Percentiles rank a stretch among this genome's conserved stretches.
Conservation (phyloP, 2,329 filamentous ascomycete species). For the Geosmithia flava region DNA sequence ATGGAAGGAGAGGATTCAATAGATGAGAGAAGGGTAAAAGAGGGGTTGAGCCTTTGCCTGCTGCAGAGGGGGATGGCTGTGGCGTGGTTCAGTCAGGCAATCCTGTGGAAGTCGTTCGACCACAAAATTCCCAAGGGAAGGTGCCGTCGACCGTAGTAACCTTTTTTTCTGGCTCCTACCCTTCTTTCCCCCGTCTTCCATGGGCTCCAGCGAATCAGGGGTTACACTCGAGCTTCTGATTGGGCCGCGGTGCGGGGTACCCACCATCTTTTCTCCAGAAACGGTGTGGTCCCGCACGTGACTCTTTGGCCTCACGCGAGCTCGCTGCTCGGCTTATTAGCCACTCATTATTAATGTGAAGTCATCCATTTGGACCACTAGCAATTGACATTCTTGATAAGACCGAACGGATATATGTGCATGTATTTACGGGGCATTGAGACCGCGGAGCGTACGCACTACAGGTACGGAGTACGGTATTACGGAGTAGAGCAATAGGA, state of each 20-base stretch:
- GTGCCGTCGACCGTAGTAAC: neutral
- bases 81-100: neutral
- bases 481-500: too few species aligned
- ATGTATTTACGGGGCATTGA: too few species aligned
- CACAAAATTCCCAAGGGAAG: neutral
- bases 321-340: slow-evolving; percentile 1
- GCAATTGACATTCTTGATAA: too few species aligned
- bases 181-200: neutral
- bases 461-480: too few species aligned
- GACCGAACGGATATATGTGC: too few species aligned
- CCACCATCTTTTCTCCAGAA: neutral
- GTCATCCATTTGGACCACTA: neutral
- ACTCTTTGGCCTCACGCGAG: slow-evolving; percentile 1
- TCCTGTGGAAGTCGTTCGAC: neutral
- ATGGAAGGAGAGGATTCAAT: neutral
- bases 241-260: slow-evolving; percentile 2
- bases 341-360: slow-evolving; percentile 1
- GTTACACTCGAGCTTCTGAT: slow-evolving; percentile 1
- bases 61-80: neutral
- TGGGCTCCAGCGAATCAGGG: neutral
- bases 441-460: too few species aligned
- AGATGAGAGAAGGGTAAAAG: neutral
- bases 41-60: neutral
- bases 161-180: neutral
- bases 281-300: neutral